Conservation (phyloP, 106 monocot species). For the Amphibolis antarctica region DNA sequence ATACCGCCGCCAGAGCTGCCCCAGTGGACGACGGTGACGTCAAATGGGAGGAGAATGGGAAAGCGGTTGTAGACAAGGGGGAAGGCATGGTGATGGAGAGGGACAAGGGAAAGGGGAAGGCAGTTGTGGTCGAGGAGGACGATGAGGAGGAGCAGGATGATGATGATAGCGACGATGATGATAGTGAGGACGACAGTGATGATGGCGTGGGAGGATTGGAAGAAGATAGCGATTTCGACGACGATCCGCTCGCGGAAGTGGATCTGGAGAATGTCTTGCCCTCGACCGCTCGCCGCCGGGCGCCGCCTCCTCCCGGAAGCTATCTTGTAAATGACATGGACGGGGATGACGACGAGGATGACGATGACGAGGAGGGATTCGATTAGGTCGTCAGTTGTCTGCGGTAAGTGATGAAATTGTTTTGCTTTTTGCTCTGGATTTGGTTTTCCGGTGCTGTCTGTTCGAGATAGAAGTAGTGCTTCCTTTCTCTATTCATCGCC, state of each 20-base stretch:
- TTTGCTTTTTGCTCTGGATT: too few species aligned
- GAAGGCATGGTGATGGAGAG: neutral
- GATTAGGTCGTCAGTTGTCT: neutral
- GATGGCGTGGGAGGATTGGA: conserved; percentile 6
- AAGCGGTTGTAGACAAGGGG: neutral
- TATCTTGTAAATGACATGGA: conserved; percentile 24
- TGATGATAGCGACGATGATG: neutral
- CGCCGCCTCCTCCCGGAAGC: conserved; percentile 16
- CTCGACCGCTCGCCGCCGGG: conserved; percentile 18
- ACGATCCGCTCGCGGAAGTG: conserved; percentile 29
- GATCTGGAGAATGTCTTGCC: conserved; percentile 26
- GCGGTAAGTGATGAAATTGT: too few species aligned
- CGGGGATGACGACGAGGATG: conserved; percentile 20
- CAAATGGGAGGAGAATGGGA: conserved; percentile 6
- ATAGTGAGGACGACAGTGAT: neutral
- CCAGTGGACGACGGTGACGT: neutral
- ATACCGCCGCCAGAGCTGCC: neutral
- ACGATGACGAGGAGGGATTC: conserved; percentile 16
- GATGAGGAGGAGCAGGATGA: neutral
- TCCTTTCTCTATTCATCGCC: too few species aligned
- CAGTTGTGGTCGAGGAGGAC: conserved; percentile 3
- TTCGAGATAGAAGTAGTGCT: too few species aligned
- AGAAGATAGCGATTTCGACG: conserved; percentile 18
- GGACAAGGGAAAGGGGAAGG: conserved; percentile 21
- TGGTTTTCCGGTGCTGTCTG: too few species aligned